These are phyloP conservation scores for Penicillium griseofulvum DNA, from an alignment of 2,329 filamentous ascomycete genomes.

Conservation along the genomic window DNA sequence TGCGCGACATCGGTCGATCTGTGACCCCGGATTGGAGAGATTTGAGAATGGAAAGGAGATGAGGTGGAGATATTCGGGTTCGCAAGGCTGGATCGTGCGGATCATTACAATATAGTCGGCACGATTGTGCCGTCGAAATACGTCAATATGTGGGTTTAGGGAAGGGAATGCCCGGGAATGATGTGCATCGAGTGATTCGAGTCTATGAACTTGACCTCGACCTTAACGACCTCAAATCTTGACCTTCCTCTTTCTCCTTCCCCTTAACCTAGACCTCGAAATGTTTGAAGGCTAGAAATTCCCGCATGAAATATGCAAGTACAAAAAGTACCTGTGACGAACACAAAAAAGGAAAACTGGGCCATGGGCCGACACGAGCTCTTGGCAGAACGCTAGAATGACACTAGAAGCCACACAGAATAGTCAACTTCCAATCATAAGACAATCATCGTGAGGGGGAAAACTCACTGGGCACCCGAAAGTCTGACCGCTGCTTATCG, in stretches of 20 bases:
- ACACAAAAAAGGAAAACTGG: neutral
- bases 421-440: neutral
- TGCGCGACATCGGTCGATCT: slow-evolving; percentile 9
- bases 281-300: neutral
- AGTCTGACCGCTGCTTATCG: slow-evolving; percentile 21
- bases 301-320: neutral
- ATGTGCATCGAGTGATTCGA: neutral
- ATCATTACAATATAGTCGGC: slow-evolving; percentile 3
- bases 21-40: slow-evolving; percentile 2
- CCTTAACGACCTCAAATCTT: neutral
- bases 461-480: slow-evolving; percentile 3
- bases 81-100: neutral
- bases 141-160: neutral
- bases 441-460: slow-evolving; percentile 5
- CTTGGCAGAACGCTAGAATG: slow-evolving; percentile 3
- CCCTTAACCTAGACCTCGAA: neutral
- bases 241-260: too few relatives aligned
- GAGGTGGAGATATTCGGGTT: neutral
- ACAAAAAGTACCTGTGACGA: neutral
- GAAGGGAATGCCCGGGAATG: neutral
- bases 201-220: neutral
- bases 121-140: slow-evolving; percentile 1
- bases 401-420: slow-evolving; percentile 22
- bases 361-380: neutral
- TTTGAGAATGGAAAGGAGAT: neutral